Base-by-base conservation (phyloP, 192 early-diverging fungal genomes). In the Helicostylum pulchrum region DNA sequence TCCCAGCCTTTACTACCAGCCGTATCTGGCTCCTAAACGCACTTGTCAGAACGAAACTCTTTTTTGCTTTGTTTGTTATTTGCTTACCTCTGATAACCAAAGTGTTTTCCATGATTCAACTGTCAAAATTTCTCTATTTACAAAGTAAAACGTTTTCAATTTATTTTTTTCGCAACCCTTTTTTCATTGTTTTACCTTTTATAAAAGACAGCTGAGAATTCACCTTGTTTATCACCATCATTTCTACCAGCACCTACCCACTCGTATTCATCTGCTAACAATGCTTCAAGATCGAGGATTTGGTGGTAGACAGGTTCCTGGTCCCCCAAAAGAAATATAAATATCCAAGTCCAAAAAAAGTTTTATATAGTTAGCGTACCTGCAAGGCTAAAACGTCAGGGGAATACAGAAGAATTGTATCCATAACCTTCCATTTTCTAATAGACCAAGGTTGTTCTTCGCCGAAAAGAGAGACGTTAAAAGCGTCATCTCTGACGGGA, bases 181-280 rank as follows among this genome's bases (percentile, higher is more conserved):
- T 21, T 7, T 10, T 21, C 10, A 20, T 34, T 21, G 47, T 17
- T 61, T n/a, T 54, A 75, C 74, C 61, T 73, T 20, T 73, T 77
- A 54, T 77, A 77, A 69, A 77, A 77, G 17, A 77, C 68, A 14
- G 75, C 71, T 10, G 62, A 21, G 21, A 61, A 77, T 59, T 77
- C 75, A 26, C 75, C 74, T 36, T 56, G 26, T 19, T 60, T 20
- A 30, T 73, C 65, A 0, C 75, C 75, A 52, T 77, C 75, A 4
- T 59, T 52, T 49, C 75, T 52, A 2, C 75, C 75, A 9, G 53
- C 62, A 43, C 75, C 75, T 14, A 69, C 21, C 75, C 75, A 77
- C 0, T 57, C 66, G 42, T 73, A 77, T 12, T 73, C 63, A 9
- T 60, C 49, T 0, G 50, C 39, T n/a, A 73, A 39, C n/a, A 73